Conservation (phyloP, 306 rosid genomes). For the Dicorynia guianensis region DNA sequence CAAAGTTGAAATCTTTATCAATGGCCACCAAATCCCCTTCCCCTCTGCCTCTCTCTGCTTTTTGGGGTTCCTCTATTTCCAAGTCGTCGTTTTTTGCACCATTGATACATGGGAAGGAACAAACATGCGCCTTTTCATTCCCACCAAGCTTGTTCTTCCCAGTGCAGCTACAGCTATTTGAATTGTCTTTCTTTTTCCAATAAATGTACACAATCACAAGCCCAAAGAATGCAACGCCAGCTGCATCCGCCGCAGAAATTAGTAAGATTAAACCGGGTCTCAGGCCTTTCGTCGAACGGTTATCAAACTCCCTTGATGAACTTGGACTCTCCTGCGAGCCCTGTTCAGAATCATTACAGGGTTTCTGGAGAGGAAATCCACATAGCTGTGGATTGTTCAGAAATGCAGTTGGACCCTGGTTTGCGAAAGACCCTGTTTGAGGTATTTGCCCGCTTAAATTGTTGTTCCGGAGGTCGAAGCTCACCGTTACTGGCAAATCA, state of each 20-base stretch:
- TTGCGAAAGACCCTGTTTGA: constrained; percentile 87
- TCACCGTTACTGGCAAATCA: constrained; percentile 74
- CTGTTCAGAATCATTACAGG: constrained; percentile 55
- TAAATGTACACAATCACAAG: constrained; percentile 72
- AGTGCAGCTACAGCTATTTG: constrained; percentile 83
- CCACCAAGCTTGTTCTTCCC: constrained; percentile 69
- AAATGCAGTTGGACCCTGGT: constrained; percentile 96
- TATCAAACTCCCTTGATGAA: constrained; percentile 31
- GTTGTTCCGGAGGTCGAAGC: constrained; percentile 82
- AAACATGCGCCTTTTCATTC: constrained; percentile 45
- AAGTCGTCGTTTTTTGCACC: constrained; percentile 73
- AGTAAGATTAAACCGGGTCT: constrained; percentile 77
- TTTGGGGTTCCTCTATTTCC: constrained; percentile 69
- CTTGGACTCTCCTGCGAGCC: constrained; percentile 53
- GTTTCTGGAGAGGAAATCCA: constrained; percentile 85
- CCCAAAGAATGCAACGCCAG: constrained; percentile 78
- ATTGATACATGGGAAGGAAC: constrained; percentile 58
- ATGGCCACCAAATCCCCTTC: constrained; percentile 88
- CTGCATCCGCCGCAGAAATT: constrained; percentile 88
- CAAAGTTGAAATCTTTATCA: constrained; percentile 86
- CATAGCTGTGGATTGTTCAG: constrained; percentile 78
- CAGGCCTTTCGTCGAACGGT: constrained; percentile 53
- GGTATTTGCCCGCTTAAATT: constrained; percentile 89
- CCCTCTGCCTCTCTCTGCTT: constrained; percentile 52
- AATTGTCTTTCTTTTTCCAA: constrained; percentile 79